Evolutionary conservation across 108 stramenopile genomes (phyloP).

Genomic region (Aurantiochytrium sp.): DNA sequence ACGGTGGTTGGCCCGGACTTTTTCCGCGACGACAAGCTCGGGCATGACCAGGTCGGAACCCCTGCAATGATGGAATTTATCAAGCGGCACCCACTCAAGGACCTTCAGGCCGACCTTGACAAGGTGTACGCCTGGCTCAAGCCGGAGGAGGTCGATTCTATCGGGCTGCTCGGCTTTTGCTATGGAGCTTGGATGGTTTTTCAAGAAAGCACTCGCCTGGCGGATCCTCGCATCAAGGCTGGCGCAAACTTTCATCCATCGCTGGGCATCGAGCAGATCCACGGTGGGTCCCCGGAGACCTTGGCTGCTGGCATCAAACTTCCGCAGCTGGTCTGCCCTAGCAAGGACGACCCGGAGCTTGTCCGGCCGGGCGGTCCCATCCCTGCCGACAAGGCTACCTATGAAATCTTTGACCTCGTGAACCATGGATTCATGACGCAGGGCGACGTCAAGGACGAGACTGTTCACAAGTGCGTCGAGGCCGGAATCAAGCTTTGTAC

Average conservation of each 20-base stretch:
- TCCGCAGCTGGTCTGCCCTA: not conserved
- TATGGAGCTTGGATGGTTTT: not conserved
- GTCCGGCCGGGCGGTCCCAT: not conserved
- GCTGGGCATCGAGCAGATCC: not conserved
- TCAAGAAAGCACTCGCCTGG: not conserved
- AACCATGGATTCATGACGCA: not conserved
- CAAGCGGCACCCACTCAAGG: not conserved
- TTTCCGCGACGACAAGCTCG: not conserved
- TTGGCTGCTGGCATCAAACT: not conserved
- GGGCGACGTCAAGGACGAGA: not conserved
- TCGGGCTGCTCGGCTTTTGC: not conserved
- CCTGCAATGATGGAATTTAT: not conserved
- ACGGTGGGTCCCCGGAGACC: not conserved
- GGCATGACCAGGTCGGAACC: not conserved
- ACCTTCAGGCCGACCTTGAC: constrained; percentile 1
- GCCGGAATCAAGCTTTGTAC: not conserved
- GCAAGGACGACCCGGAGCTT: not conserved
- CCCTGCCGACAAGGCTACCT: not conserved
- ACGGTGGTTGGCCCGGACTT: not conserved
- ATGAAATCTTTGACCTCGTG: not conserved
- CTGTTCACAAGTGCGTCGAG: not conserved
- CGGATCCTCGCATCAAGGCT: not conserved
- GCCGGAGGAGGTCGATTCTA: not conserved
- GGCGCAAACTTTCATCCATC: not conserved
- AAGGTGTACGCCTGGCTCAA: not conserved